phyloP scores from a whole-genome alignment of 441 rosid species.

The Populus hybrid region DNA sequence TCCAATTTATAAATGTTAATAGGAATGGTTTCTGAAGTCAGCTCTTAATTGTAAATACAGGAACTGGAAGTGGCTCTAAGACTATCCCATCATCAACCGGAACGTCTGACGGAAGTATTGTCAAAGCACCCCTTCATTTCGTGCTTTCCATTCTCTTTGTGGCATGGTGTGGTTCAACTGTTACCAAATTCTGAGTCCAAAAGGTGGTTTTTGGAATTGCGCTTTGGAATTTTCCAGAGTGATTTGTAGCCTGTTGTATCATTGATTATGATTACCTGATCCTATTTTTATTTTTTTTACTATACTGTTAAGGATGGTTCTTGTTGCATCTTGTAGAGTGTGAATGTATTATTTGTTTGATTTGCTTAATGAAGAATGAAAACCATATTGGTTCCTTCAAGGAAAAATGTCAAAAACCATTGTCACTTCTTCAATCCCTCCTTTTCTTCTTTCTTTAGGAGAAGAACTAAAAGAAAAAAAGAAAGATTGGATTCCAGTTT shows the following conservation, averaged over 20 bases:
- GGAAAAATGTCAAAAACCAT: neutral
- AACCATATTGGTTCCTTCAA: neutral
- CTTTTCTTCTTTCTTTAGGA: neutral
- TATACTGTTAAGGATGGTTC: slow-evolving; percentile 2
- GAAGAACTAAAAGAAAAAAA: too few relatives aligned
- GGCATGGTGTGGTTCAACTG: slow-evolving; percentile 23
- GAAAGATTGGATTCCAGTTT: too few relatives aligned
- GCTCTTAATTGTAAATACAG: slow-evolving; percentile 10
- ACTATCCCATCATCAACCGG: slow-evolving; percentile 35
- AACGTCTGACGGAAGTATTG: slow-evolving; percentile 37
- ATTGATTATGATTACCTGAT: slow-evolving; percentile 7
- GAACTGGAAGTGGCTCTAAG: slow-evolving; percentile 35
- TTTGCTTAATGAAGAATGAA: slow-evolving; percentile 17
- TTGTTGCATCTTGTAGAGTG: neutral
- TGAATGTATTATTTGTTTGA: slow-evolving; percentile 17
- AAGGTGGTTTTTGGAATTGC: neutral
- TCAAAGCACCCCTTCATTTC: slow-evolving; percentile 19
- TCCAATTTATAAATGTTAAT: neutral
- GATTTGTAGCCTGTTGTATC: neutral
- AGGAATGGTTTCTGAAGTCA: neutral
- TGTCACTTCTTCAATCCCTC: neutral
- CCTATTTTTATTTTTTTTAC: neutral
- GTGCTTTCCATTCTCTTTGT: slow-evolving; percentile 22
- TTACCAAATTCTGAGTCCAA: slow-evolving; percentile 24
- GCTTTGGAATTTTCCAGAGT: neutral